Evolutionary conservation across 2,329 filamentous ascomycete species (phyloP), one percentile per base, ranked within the genome.

Genomic region (Drechslerella stenobrocha): DNA sequence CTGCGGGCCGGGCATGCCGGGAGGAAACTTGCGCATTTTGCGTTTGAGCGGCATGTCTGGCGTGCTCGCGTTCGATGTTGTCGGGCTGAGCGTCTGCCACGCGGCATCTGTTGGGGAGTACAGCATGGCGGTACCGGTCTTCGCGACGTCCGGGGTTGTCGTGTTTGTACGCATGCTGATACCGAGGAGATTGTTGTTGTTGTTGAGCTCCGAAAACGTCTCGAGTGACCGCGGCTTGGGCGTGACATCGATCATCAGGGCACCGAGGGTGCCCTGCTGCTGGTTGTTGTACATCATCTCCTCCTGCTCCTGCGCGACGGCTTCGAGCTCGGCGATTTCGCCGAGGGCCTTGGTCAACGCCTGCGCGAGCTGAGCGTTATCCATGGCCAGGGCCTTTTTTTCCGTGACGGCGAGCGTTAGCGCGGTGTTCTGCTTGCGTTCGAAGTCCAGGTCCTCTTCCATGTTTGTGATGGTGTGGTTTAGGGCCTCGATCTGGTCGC

Each of bases 11-110:
- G 56, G 45, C 46, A 69, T 69, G 2, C 64, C 64, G 5, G 64
- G 60, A 13, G 64, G 64, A 32, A 69, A 69, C 34, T 69, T 69
- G n/a, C 64, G 47, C 57, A 69, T 69, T 28, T 69, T 69, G 26
- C 64, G 51, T 42, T 57, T 63, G 6, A 60, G 18, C 9, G 63
- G 63, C 30, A 56, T 55, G 22, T 67, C 63, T 24, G 34, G 53
- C 3, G 55, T 60, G 30, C 63, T 67, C 8, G 55, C 45, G 22
- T 67, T 60, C 13, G 63, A 67, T 13, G 63, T 67, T 18, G 63
- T 67, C 34, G 63, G 63, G 15, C 63, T 67, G 9, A 67, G 55
- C 5, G 63, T 67, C 40, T 59, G 55, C 55, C 55, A 60, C 23
- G 55, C 63, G 15, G 63, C 55, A 34, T 67, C 63, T 20, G 55